phyloP scores from a whole-genome alignment of 179 eudicot genomes.

The Beta macrorhiza region DNA sequence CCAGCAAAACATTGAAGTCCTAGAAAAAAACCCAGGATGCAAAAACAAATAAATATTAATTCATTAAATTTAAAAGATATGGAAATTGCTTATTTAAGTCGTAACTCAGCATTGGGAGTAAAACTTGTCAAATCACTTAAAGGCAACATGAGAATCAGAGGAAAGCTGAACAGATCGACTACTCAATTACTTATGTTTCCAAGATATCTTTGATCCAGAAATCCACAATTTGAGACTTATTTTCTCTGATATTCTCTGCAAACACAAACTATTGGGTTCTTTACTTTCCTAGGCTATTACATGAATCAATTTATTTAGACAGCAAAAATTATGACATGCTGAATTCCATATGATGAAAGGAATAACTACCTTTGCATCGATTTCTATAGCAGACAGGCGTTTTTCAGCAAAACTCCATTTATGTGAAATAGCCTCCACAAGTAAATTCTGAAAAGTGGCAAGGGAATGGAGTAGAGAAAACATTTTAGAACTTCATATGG shows the following conservation, averaged over 20 bases:
- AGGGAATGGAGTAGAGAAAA: not conserved
- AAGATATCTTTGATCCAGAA: not conserved
- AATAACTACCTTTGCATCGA: constrained; percentile 71
- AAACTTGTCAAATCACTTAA: not conserved
- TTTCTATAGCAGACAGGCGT: constrained; percentile 57
- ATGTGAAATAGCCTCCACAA: constrained; percentile 58
- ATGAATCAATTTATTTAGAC: not conserved
- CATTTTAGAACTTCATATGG: no score
- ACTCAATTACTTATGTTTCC: not conserved
- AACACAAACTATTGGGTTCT: not conserved
- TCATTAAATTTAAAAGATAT: not conserved
- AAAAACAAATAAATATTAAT: not conserved
- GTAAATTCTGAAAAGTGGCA: constrained; percentile 50
- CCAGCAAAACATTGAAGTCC: not conserved
- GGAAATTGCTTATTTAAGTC: not conserved
- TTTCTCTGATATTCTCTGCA: not conserved
- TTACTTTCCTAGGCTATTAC: not conserved
- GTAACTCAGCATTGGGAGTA: not conserved
- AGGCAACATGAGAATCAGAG: not conserved
- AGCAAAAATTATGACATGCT: not conserved
- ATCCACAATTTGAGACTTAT: not conserved
- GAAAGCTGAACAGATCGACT: not conserved
- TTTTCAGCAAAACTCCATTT: constrained; percentile 70
- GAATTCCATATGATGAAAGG: not conserved
- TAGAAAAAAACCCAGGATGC: not conserved